Base-by-base conservation (phyloP, 441 rosid species). In the Euphorbia celastroides region DNA sequence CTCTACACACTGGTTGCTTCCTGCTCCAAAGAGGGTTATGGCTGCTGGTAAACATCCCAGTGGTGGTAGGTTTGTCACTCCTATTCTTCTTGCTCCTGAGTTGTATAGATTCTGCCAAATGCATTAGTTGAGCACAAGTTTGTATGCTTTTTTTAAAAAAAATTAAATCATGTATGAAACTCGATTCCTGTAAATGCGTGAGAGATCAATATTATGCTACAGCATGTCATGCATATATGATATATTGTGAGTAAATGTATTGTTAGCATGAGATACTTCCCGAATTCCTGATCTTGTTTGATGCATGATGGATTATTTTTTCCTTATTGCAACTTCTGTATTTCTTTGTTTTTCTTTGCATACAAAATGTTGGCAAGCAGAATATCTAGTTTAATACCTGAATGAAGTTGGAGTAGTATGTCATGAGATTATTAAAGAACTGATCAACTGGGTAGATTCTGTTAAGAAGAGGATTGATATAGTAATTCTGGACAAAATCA, bases 31-130 rank as follows among this genome's bases (percentile, higher is more conserved):
- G 67, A 91, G 85, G 31, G 93, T 88, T 77, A 92, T 83, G 34
- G 94, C 94, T 69, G 96, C 99, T 0, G 96, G 99, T 73, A 94
- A 75, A 81, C 97, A 92, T 60, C 99, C 97, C 14, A 79, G 74
- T 60, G 98, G 99, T 23, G 99, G 97, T 64, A 94, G 79, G 61
- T 71, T 77, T 69, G 93, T 89, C 72, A 88, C 94, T 67, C 97
- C 98, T 7, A 89, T 77, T 72, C 92, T 92, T 80, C 97, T 79
- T 46, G 83, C 98, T 80, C 98, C 97, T 57, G 82, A 71, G 67
- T 72, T 78, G 66, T 88, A 84, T 67, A 94, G 83, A 77, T 78
- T 86, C 98, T 94, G 57, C 70, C 70, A 72, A 60, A 16, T 31
- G 7, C 64, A 28, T 9, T 42, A n/a, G 26, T 64, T 65, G 31